These are phyloP conservation scores for Calonectria pseudoreteaudii DNA, from an alignment of 2,329 filamentous ascomycete species.

Conservation along the genomic window DNA sequence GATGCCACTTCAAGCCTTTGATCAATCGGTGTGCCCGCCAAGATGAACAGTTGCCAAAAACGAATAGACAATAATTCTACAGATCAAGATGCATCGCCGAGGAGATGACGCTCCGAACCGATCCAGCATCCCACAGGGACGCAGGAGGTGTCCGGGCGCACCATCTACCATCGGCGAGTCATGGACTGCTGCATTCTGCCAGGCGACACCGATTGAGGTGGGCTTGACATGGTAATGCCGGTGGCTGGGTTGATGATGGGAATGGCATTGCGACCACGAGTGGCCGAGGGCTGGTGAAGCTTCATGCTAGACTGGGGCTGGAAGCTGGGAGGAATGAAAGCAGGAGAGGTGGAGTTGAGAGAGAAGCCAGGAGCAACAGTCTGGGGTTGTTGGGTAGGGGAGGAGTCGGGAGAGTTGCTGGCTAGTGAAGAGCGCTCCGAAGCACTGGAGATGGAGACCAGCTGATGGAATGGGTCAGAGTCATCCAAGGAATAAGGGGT, in stretches of 20 bases:
- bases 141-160: constrained; percentile 40
- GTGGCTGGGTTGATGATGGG: constrained; percentile 97
- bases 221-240: constrained; percentile 88
- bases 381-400: constrained; percentile 88
- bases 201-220: constrained; percentile 78
- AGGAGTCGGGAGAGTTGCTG: constrained; percentile 92
- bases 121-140: constrained; percentile 48
- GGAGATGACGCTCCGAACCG: constrained; percentile 50
- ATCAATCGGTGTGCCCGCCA: constrained; percentile 60
- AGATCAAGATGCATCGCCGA: constrained; percentile 50
- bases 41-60: constrained; percentile 60
- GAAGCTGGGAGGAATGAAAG: constrained; percentile 74
- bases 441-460: constrained; percentile 90
- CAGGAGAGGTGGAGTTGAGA: constrained; percentile 73
- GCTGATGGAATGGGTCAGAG: constrained; percentile 64
- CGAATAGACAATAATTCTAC: constrained; percentile 52
- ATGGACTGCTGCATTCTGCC: constrained; percentile 69
- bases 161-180: constrained; percentile 65
- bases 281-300: constrained; percentile 90
- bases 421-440: constrained; percentile 96
- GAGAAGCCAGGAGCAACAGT: constrained; percentile 84
- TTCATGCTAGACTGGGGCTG: constrained; percentile 78
- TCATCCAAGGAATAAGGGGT: constrained; percentile 17
- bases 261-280: constrained; percentile 92
- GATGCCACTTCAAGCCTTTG: constrained; percentile 54